These are phyloP conservation scores for Astragalus membranaceus DNA, from an alignment of 306 rosid genomes.

Conservation along the genomic window DNA sequence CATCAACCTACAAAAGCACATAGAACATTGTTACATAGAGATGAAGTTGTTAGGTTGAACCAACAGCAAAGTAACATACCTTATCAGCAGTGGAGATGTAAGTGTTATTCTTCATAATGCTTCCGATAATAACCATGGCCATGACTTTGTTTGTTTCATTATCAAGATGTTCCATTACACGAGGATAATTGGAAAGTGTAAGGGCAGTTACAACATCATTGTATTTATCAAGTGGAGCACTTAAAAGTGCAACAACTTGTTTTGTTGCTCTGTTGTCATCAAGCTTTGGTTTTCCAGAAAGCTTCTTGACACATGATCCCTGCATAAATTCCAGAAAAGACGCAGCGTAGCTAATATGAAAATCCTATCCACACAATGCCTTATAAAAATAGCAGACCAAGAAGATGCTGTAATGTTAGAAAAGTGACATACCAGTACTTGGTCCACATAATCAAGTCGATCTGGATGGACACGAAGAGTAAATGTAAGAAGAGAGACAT, in stretches of 20 bases:
- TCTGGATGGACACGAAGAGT: constrained; percentile 95
- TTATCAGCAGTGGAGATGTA: constrained; percentile 72
- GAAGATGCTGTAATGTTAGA: background rate
- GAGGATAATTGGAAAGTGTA: constrained; percentile 88
- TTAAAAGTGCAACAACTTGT: constrained; percentile 93
- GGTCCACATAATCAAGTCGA: constrained; percentile 94
- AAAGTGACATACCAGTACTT: constrained; percentile 68
- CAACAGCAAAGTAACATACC: constrained; percentile 39
- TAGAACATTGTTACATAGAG: background rate
- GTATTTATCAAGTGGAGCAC: constrained; percentile 98
- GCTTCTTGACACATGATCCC: constrained; percentile 94
- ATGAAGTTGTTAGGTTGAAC: constrained; percentile 13
- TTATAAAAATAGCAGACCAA: background rate
- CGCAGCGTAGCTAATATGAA: constrained; percentile 9
- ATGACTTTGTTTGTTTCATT: constrained; percentile 78
- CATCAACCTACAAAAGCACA: constrained; percentile 65
- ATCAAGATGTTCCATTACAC: constrained; percentile 88
- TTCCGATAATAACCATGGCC: constrained; percentile 93
- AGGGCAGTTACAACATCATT: constrained; percentile 82
- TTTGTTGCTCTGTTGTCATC: constrained; percentile 88
- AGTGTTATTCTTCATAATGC: constrained; percentile 86
- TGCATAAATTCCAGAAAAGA: constrained; percentile 27
- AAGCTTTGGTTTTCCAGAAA: constrained; percentile 82
- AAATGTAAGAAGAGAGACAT: constrained; percentile 90
- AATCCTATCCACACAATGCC: constrained; percentile 13